Evolutionary conservation across 805 yeast species (phyloP), one percentile per base, ranked within the genome.

Genomic region (Lachancea dasiensis): DNA sequence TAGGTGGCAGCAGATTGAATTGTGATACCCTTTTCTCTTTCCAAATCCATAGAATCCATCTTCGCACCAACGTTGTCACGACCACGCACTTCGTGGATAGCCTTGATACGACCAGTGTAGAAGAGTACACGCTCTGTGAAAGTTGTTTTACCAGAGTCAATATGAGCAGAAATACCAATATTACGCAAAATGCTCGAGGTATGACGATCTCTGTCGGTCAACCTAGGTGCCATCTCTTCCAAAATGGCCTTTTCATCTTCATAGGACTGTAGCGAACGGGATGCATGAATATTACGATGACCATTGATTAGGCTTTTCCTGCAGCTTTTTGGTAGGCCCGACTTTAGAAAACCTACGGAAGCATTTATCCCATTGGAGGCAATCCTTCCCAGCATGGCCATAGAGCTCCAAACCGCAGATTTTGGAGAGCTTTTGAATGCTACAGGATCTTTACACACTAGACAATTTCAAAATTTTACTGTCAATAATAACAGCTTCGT

Each of bases 21-120:
- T 36, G 98, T 92, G 57, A 92, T 92, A 64, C 98, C 98, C 61
- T 92, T 92, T 64, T 92, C 98, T 61, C 98, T 79, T 67, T 92
- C 98, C 50, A 92, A 72, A 52, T 92, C 98, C 98, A 92, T 92
- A 44, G 89, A 90, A 64, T 92, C 98, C 99, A 92, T 92, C 68
- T 89, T 92, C 40, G 99, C 99, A 44, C 99, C 99, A 41, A 92
- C 97, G 49, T 87, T 81, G 61, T 92, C 98, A 55, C 92, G 78
- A 33, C 98, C 98, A 61, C 98, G 75, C 31, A 85, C 97, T 64
- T 89, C 97, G 58, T 89, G 97, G 54, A 89, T 90, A 20, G 95
- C 95, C 58, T 89, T 86, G 63, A 92, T 92, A 59, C 98, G 77
- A 43, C 98, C 98, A 2, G 98, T 92, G 61, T 92, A 92, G 66